Evolutionary conservation across 768 basidiomycete species (phyloP), one percentile per base, ranked within the genome.

Genomic region (Sarcomyxa edulis): DNA sequence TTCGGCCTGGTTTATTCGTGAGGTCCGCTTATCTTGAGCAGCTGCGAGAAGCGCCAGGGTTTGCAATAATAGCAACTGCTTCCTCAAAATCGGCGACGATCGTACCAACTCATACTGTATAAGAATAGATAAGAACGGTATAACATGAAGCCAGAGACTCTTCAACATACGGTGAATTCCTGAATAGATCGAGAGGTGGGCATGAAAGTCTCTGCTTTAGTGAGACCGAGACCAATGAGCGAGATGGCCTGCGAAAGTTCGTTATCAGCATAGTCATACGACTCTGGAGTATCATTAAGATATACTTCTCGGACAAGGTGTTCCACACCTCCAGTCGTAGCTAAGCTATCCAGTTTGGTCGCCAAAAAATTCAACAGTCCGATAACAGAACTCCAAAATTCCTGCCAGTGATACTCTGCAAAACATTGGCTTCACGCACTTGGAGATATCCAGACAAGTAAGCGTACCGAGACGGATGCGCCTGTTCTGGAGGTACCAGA

Each of bases 21-120:
- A n/a, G n/a, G n/a, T n/a, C n/a, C n/a, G n/a, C n/a, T n/a, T n/a
- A n/a, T 51, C 23, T 20, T 22, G 39, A n/a, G 56, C 48, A 20
- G 47, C 46, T 45, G 50, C 50, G 4, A 65, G 53, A 5, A 59
- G 39, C 7, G 61, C 60, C 2, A 78, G 49, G 7, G 60, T 53
- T 31, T 70, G 63, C 20, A 81, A 53, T 18, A 79, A 54, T 0
- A 46, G 48, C 21, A 51, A 42, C 45, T 82, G 78, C 42, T 69
- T 76, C 35, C 62, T 64, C 22, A 84, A 51, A 25, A 64, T 54
- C 2, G 62, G 46, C 4, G 73, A 64, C 5, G 76, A 77, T 14
- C 81, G 71, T 15, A 83, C 71, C 14, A 84, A 62, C 46, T 85
- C 81, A 44, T 85, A 84, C 80, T 84, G 30, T 7, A n/a, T 21